Evolutionary conservation across 441 rosid genomes (phyloP), one percentile per base, ranked within the genome.

Genomic region (Erodium moschatum): DNA sequence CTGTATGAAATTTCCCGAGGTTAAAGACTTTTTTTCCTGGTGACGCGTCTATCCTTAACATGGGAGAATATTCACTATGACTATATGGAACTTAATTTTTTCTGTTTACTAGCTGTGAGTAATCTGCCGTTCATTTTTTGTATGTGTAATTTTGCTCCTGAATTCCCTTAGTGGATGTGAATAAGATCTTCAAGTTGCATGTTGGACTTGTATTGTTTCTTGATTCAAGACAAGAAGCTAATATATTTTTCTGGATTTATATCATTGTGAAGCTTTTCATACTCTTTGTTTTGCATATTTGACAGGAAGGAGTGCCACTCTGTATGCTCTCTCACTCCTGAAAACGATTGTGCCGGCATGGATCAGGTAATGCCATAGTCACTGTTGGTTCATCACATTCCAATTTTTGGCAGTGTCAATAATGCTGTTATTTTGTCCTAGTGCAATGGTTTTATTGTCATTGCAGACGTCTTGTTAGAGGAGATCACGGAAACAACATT

Each of bases 241-340:
- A 46, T 6, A 6, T 46, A 11, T 46, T 46, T 8, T 46, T 10
- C 12, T 46, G 11, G 2, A 46, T 12, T 0, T 4, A 46, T 11
- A 46, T 46, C 11, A 46, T 46, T 9, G 52, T 10, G 52, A 46
- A 46, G 52, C 11, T 8, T 46, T 8, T 46, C 52, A 6, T 46
- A 46, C 4, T 35, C 40, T 46, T 9, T 46, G 52, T 9, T 9
- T 10, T 46, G n/a, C 13, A 46, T 10, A 46, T 46, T 46, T 10
- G 67, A 82, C 96, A 92, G 98, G 91, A 92, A 86, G 82, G 97
- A 92, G 76, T 92, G 98, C 77, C 98, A 92, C 80, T 90, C 96
- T 82, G 90, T 92, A 97, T 92, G 89, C 72, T 92, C 90, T 82
- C 88, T 92, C 69, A 92, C 96, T 52, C 88, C 98, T 6, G 98